Conservation (phyloP, 768 basidiomycete genomes). For the Tephrocybe sp. region DNA sequence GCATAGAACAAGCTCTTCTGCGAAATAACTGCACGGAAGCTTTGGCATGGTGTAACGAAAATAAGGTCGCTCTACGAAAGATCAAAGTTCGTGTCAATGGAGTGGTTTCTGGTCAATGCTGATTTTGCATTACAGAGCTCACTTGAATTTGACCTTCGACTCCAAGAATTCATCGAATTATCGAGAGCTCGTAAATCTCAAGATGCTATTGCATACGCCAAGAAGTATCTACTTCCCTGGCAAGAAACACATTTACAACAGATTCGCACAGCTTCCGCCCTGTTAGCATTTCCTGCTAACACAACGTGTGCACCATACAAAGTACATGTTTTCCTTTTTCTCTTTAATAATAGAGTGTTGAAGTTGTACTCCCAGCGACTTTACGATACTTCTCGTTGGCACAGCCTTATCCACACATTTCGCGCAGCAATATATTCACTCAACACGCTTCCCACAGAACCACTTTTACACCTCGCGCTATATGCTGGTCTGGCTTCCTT, state of each 20-base stretch:
- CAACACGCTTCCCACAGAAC: conserved; percentile 84
- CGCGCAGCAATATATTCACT: conserved; percentile 83
- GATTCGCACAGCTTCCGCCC: conserved; percentile 70
- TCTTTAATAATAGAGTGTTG: neutral
- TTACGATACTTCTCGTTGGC: conserved; percentile 83
- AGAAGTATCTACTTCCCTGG: conserved; percentile 81
- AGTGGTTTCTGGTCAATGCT: neutral
- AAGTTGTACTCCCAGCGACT: conserved; percentile 52
- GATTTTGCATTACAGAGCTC: conserved; percentile 58
- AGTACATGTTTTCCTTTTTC: conserved; percentile 36
- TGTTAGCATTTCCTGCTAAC: conserved; percentile 72
- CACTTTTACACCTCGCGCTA: conserved; percentile 81
- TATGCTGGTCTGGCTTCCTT: conserved; percentile 91
- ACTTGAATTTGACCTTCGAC: conserved; percentile 91
- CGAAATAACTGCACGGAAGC: conserved; percentile 84
- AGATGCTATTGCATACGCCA: conserved; percentile 83
- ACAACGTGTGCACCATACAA: conserved; percentile 80
- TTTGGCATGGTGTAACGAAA: conserved; percentile 94
- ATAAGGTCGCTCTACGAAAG: conserved; percentile 89
- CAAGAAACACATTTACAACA: conserved; percentile 76
- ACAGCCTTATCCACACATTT: conserved; percentile 70
- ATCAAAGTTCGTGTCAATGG: conserved; percentile 55
- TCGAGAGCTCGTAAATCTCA: conserved; percentile 58
- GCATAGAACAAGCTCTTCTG: conserved; percentile 79
- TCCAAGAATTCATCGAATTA: conserved; percentile 96